Conservation (phyloP, 2,329 filamentous ascomycete genomes). For the Metarhizium album region DNA sequence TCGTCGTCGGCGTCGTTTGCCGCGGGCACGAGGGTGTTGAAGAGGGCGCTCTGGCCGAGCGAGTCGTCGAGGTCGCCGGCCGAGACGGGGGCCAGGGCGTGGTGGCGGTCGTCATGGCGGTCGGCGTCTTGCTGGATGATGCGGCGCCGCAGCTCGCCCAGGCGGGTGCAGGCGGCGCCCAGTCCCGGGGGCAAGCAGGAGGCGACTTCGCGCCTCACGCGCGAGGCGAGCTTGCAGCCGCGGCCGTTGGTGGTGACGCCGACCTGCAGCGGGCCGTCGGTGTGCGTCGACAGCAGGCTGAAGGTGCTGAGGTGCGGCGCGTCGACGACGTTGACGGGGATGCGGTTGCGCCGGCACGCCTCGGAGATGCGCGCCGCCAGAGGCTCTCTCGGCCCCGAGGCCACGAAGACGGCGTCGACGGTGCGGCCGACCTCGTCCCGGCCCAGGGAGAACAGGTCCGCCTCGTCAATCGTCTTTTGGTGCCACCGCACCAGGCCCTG, state of each 20-base stretch:
- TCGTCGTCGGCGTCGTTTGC: too few relatives aligned
- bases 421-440: conserved; percentile 64
- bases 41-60: conserved; percentile 63
- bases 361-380: conserved; percentile 54
- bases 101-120: too few relatives aligned
- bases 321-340: conserved; percentile 90
- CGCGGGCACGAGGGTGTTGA: conserved; percentile 81
- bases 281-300: conserved; percentile 77
- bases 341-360: conserved; percentile 67
- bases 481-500: conserved; percentile 56
- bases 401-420: conserved; percentile 91
- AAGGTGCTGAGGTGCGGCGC: conserved; percentile 80
- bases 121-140: conserved; percentile 71
- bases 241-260: conserved; percentile 92
- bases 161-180: conserved; percentile 62
- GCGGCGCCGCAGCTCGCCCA: conserved; percentile 61
- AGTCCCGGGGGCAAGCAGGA: conserved; percentile 65
- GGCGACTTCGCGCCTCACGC: conserved; percentile 81
- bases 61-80: conserved; percentile 44
- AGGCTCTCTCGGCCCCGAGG: conserved; percentile 38
- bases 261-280: conserved; percentile 84
- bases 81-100: conserved; percentile 10
- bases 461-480: conserved; percentile 54
- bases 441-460: conserved; percentile 66
- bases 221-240: conserved; percentile 85